Percentiles rank a stretch among this genome's conserved stretches.
These are phyloP conservation scores for Xylariaceae sp. DNA, from an alignment of 2,329 filamentous ascomycete genomes.

Conservation along the genomic window DNA sequence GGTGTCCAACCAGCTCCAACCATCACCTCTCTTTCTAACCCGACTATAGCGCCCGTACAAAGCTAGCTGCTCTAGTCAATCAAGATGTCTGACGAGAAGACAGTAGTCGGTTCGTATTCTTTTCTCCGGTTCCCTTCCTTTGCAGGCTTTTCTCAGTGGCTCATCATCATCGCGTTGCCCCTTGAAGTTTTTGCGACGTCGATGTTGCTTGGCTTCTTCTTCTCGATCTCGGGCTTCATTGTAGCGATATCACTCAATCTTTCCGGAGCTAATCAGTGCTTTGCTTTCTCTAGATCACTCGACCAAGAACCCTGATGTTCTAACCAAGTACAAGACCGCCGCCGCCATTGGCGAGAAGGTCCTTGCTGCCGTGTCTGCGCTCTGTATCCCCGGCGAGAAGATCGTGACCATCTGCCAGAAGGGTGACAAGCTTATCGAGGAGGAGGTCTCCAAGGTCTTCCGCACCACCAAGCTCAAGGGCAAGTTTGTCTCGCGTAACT, in stretches of 20 bases:
- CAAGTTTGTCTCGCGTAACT: slow-evolving; percentile 36
- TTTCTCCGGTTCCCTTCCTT: neutral
- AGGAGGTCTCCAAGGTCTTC: slow-evolving; percentile 93
- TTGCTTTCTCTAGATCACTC: slow-evolving; percentile 64
- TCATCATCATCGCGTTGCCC: slow-evolving; percentile 1
- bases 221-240: neutral
- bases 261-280: slow-evolving; percentile 18
- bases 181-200: neutral
- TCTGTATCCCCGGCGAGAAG: slow-evolving; percentile 79
- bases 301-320: slow-evolving; percentile 84
- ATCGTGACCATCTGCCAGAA: slow-evolving; percentile 91
- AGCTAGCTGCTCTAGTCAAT: slow-evolving; percentile 3
- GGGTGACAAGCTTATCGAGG: slow-evolving; percentile 90
- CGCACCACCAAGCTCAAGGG: slow-evolving; percentile 99
- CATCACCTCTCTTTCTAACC: slow-evolving; percentile 6
- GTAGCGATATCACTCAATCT: too few species aligned
- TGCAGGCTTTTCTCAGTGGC: neutral
- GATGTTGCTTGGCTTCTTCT: slow-evolving; percentile 1
- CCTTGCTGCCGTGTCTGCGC: slow-evolving; percentile 72
- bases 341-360: slow-evolving; percentile 94
- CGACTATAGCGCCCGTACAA: neutral
- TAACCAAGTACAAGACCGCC: slow-evolving; percentile 99
- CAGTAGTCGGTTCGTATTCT: slow-evolving; percentile 18
- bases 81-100: slow-evolving; percentile 23
- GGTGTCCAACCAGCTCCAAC: slow-evolving; percentile 3